Base-by-base conservation (phyloP, 1,139 yeast species). In the Zygosaccharomyces sapae region DNA sequence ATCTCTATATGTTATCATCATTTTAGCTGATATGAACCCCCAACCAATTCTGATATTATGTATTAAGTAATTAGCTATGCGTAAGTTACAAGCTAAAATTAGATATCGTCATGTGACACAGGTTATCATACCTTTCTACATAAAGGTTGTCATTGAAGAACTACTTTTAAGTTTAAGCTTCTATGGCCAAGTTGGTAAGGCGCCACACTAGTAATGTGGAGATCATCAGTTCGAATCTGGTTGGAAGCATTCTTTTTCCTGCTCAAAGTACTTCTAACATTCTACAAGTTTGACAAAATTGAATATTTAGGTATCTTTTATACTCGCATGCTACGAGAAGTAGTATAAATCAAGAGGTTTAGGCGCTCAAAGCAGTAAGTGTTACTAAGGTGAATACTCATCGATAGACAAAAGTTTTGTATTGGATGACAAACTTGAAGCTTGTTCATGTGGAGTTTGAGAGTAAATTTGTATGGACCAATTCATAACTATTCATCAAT, bases 401-500 rank as follows among this genome's bases (percentile, higher is more conserved):
- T 24, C 6, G 27, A 24, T 3, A 7, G 27, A 24, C 5, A 24
- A 24, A 16, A 3, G 27, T 24, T 24, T 24, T 24, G 27, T 24
- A 7, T 24, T 24, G 27, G 9, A 24, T 9, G 27, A 24, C 27
- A 19, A 38, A 29, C 18, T 24, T 27, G 12, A 27, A 16, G 16
- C 16, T 16, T 16, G 16, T 16, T 16, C 16, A 16, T 16, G 16
- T 16, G 16, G 16, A 16, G 9, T 27, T 6, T 27, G 31, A 12
- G n/a, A 27, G 31, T 38, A 48, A 24, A 22, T 44, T 50, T 41
- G 58, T 55, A 56, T 79, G 83, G 47, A 78, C 72, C 55, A 74
- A 70, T 45, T 71, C 68, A 59, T 83, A 86, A 38, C 89, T 75
- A 7, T 73, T 74, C 10, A 79, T 61, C 33, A 88, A 69, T 0